Base-by-base conservation (phyloP, 257 asterid species). In the Scutellaria galericulata region DNA sequence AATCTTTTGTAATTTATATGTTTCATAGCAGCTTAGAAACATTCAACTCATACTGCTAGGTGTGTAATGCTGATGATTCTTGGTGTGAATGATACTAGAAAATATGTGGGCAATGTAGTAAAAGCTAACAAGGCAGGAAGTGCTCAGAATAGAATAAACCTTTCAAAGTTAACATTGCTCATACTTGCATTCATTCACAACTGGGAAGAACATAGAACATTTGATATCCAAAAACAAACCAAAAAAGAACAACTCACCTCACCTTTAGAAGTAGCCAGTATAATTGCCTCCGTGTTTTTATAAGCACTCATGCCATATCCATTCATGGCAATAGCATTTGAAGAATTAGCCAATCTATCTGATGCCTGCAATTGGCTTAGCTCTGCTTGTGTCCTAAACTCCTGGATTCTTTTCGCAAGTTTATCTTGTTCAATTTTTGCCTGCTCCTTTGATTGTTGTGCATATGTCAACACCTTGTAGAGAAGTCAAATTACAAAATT, bases 321-420 rank as follows among this genome's bases (percentile, higher is more conserved):
- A 39, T 90, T 93, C 66, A 81, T 70, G 76, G 80, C 81, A 42
- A 90, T 70, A 75, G 86, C 71, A 78, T 90, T 90, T 64, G 92
- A 77, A 68, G 97, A 83, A 59, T 80, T 74, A 65, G 88, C 86
- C 66, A 85, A 68, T 71, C 85, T 88, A 79, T 84, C 77, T 46
- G 95, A 88, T 55, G 87, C 88, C 78, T 84, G 86, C 89, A 83
- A 72, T 63, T 85, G 89, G 62, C 86, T 90, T 68, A 94, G 75
- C 81, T 94, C 96, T 58, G 93, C 80, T 78, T 86, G 96, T 73
- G 98, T 94, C 79, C 97, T 84, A 77, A 88, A 94, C 82, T 94
- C 99, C 84, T 94, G 99, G 80, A 94, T 94, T 81, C 98, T 87
- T 86, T 91, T 88, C 35, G 89, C 98, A 82, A 94, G 93, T 84